phyloP scores from a whole-genome alignment of 306 rosid species.

The Spatholobus suberectus region DNA sequence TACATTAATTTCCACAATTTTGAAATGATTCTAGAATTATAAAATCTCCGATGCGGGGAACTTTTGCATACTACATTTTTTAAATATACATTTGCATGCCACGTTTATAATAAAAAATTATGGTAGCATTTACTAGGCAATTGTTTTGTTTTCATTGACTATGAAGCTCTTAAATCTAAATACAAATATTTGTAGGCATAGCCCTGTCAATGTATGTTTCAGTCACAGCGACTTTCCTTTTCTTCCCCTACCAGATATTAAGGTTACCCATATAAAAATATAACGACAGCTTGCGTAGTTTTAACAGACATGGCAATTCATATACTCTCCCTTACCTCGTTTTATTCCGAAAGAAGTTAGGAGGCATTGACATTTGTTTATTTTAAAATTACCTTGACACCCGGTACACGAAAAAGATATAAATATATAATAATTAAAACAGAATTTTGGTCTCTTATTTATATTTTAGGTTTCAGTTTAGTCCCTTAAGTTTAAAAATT shows the following conservation, averaged over 20 bases:
- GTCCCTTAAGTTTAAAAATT: too few species aligned
- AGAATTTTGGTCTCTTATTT: too few species aligned
- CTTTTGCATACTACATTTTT: neutral
- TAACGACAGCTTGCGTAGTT: too few species aligned
- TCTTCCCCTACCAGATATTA: neutral
- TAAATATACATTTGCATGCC: neutral
- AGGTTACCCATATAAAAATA: too few species aligned
- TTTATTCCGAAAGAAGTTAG: neutral
- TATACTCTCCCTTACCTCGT: neutral
- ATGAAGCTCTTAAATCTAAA: neutral
- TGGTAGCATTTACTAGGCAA: neutral
- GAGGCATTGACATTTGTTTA: neutral
- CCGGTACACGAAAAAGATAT: neutral
- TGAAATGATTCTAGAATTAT: constrained; percentile 2
- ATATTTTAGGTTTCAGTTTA: too few species aligned
- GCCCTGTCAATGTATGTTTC: neutral
- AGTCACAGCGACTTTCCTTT: neutral
- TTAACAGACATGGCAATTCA: too few species aligned
- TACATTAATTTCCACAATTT: constrained; percentile 6
- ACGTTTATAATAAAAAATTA: neutral
- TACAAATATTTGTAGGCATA: too few species aligned
- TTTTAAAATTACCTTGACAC: neutral
- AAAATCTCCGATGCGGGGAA: neutral
- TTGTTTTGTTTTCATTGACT: neutral
- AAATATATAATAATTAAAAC: too few species aligned